A percentile compares a stretch with the other conserved stretches of the same genome.
These are phyloP conservation scores for Entrophospora sp. DNA, from an alignment of 192 early-diverging fungal genomes.

Conservation along the genomic window DNA sequence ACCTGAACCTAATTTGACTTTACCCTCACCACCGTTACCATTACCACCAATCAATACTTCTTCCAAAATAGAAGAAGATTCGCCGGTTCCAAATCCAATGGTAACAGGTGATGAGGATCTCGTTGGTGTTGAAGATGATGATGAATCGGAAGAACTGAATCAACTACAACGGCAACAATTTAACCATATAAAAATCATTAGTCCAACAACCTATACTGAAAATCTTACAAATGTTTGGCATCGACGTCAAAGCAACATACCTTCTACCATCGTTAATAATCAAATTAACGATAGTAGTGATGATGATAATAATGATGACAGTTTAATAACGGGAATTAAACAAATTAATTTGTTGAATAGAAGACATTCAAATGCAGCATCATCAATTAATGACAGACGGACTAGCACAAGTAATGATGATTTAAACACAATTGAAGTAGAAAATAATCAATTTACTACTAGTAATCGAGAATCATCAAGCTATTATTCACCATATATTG, in stretches of 20 bases:
- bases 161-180: no score
- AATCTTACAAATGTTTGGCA: background rate
- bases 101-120: conserved; percentile 45
- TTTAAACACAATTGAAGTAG: background rate
- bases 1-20: background rate
- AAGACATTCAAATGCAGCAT: background rate
- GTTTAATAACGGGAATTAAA: background rate
- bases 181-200: background rate
- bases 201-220: background rate
- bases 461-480: no score
- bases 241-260: background rate
- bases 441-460: background rate
- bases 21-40: background rate
- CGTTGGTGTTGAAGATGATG: conserved; percentile 25
- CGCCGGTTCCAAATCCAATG: conserved; percentile 34
- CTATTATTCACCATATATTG: no score
- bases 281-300: conserved; percentile 6
- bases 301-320: background rate
- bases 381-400: background rate
- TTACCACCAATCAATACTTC: no score
- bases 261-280: background rate
- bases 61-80: conserved; percentile 28
- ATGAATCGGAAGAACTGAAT: background rate
- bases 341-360: background rate
- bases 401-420: background rate